phyloP scores from a whole-genome alignment of 192 early-diverging fungal species.

The Chytriomyces confervae region DNA sequence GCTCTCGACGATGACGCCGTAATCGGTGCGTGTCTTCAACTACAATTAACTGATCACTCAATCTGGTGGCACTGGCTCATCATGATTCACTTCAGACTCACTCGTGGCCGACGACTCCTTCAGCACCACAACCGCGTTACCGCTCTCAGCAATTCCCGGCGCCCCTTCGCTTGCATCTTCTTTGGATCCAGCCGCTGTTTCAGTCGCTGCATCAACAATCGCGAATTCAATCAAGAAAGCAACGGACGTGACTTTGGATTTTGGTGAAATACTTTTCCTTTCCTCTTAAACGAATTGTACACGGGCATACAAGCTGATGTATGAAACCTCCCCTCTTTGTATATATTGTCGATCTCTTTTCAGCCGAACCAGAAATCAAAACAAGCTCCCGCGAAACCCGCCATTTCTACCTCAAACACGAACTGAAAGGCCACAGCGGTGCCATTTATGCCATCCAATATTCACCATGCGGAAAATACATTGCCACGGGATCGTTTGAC shows the following conservation, averaged over 20 bases:
- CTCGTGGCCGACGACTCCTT: conserved; percentile 22
- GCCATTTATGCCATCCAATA: conserved; percentile 92
- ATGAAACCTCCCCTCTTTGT: neutral
- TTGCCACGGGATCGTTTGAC: conserved; percentile 95
- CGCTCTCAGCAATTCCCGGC: neutral
- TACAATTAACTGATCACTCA: neutral
- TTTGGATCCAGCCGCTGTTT: neutral
- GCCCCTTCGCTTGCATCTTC: neutral
- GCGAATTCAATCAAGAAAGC: too few relatives aligned
- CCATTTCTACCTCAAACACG: conserved; percentile 67
- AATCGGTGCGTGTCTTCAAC: neutral
- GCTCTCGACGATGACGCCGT: conserved; percentile 35
- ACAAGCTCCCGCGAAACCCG: conserved; percentile 50
- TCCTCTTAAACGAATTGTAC: too few relatives aligned
- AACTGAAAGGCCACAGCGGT: conserved; percentile 83
- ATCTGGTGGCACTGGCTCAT: conserved; percentile 1
- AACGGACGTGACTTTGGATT: too few relatives aligned
- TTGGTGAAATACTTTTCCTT: too few relatives aligned
- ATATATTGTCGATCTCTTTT: neutral
- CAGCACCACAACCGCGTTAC: conserved; percentile 13
- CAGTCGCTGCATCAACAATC: neutral
- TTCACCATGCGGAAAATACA: conserved; percentile 78
- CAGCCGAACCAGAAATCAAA: conserved; percentile 1
- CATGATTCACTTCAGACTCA: conserved; percentile 2
- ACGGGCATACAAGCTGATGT: too few relatives aligned